phyloP scores from a whole-genome alignment of 2,329 filamentous ascomycete genomes.

The Diaporthe helianthi region DNA sequence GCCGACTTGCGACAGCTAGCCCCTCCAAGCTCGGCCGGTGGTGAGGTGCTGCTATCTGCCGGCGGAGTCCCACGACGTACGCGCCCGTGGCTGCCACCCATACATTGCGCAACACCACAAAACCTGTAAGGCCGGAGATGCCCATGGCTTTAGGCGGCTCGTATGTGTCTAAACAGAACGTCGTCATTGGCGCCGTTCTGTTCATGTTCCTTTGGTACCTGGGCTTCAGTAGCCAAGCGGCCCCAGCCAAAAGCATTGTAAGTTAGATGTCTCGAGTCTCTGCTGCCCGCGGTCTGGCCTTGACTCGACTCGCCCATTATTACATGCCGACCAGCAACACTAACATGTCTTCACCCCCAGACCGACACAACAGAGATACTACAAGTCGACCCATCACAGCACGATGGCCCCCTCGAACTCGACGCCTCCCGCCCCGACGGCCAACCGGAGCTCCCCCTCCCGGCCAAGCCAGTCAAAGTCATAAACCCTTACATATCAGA shows the following conservation, averaged over 20 bases:
- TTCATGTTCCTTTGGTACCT: slow-evolving; percentile 31
- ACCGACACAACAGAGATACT: slow-evolving; percentile 8
- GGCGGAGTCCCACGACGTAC: background rate
- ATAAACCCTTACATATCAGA: slow-evolving; percentile 34
- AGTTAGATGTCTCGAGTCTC: slow-evolving; percentile 24
- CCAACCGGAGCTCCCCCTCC: background rate
- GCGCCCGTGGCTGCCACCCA: background rate
- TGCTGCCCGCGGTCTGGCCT: background rate
- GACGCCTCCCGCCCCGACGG: slow-evolving; percentile 1
- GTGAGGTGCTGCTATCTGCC: background rate
- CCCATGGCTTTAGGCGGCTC: slow-evolving; percentile 33
- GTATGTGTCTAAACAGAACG: slow-evolving; percentile 33
- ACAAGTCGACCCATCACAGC: slow-evolving; percentile 11
- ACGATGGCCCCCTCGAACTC: slow-evolving; percentile 17
- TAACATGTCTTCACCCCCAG: background rate
- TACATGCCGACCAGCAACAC: background rate
- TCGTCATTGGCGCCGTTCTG: slow-evolving; percentile 31
- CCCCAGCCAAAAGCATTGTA: slow-evolving; percentile 20
- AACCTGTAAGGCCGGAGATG: slow-evolving; percentile 16
- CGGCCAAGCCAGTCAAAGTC: slow-evolving; percentile 17
- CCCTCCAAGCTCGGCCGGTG: background rate
- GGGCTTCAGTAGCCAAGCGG: slow-evolving; percentile 17
- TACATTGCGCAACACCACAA: background rate
- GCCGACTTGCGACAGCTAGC: slow-evolving; percentile 13
- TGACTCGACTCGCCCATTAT: background rate